A percentile compares a stretch with the other conserved stretches of the same genome.
Evolutionary conservation across 805 yeast species (phyloP).

Genomic region (Metschnikowia gelsemii): DNA sequence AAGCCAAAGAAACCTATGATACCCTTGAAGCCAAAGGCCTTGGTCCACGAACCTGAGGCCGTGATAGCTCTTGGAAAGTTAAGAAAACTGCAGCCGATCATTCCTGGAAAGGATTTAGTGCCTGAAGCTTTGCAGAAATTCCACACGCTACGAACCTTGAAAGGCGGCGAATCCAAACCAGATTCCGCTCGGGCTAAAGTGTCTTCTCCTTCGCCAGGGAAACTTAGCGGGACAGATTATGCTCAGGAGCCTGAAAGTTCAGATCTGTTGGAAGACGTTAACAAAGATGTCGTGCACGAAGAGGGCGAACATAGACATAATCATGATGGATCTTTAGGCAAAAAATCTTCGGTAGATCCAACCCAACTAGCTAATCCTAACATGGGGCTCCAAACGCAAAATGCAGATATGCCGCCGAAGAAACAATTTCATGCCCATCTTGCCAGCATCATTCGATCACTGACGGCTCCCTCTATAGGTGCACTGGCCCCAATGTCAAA

Average conservation of each 20-base stretch:
- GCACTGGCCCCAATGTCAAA: neutral
- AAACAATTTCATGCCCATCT: slow-evolving; percentile 18
- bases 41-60: slow-evolving; percentile 11
- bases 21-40: slow-evolving; percentile 1
- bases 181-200: no score
- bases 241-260: no score
- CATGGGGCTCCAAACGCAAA: no score
- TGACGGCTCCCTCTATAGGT: slow-evolving; percentile 26
- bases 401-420: neutral
- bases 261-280: no score
- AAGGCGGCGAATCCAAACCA: neutral
- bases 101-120: slow-evolving; percentile 3
- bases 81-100: slow-evolving; percentile 11
- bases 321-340: no score
- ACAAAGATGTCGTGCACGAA: no score
- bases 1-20: slow-evolving; percentile 18
- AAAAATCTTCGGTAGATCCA: no score
- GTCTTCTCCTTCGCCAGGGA: no score
- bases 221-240: no score
- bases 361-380: no score
- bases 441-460: slow-evolving; percentile 30
- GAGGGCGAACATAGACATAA: no score
- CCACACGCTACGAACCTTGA: slow-evolving; percentile 17
- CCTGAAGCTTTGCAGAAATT: slow-evolving; percentile 29
- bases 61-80: slow-evolving; percentile 12